Evolutionary conservation across 2,329 filamentous ascomycete genomes (phyloP), one percentile per base, ranked within the genome.

Genomic region (Colletotrichum cordylinicola): DNA sequence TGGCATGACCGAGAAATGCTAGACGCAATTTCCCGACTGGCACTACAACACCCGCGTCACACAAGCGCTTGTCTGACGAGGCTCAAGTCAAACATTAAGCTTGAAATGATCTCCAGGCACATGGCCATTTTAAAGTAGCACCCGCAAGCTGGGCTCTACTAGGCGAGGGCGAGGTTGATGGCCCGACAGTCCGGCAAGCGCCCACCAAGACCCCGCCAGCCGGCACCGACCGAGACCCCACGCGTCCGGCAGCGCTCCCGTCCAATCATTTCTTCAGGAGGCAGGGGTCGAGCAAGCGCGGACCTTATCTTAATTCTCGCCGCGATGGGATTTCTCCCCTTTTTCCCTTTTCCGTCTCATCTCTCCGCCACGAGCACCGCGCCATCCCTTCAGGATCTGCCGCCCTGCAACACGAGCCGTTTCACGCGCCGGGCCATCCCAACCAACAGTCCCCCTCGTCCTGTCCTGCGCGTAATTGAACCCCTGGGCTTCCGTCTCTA

Each of bases 371-470:
- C 66, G 65, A 69, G 33, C 39, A 67, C 70, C 72, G 70, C 75
- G 69, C 77, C 72, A 77, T 70, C 75, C 68, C 75, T 75, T 69
- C 72, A 77, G 35, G 37, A 73, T 56, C 68, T 76, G 65, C 66
- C 60, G 64, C 37, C 56, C 31, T 76, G 77, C 68, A 73, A 77
- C 75, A 55, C 69, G 29, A 68, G 43, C 48, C 37, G 77, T 78
- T 78, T 78, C 77, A 78, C 65, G 48, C 48, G 37, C 52, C 61
- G 39, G 37, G 70, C 55, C 67, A 48, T 69, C 74, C 55, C 71
- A 48, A 56, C 67, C 74, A 67, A 70, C 35, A 21, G 29, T 16
- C 21, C 33, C 24, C 12, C 16, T 18, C 52, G 27, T 29, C 55
- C 27, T 29, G 12, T 67, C 33, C 67, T 66, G 13, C 39, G 8